A percentile compares a stretch with the other conserved stretches of the same genome.
Evolutionary conservation across 768 basidiomycete species (phyloP).

Genomic region (Leccinum subgranulosum): DNA sequence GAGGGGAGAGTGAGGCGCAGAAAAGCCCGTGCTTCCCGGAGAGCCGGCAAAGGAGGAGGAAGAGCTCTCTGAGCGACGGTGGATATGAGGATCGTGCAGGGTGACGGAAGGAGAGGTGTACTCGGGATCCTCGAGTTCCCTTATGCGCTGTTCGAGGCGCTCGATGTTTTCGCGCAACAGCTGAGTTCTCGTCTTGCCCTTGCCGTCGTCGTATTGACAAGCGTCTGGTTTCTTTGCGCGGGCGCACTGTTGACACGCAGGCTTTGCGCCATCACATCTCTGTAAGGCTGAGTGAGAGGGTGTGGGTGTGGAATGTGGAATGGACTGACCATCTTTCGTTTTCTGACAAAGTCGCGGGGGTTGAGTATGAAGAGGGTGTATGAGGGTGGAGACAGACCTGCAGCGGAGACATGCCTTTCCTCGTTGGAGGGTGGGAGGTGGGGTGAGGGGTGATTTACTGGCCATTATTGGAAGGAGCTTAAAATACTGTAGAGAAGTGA

Average conservation of each 20-base stretch:
- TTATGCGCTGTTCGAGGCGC: constrained; percentile 66
- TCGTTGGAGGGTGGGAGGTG: constrained; percentile 50
- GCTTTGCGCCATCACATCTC: constrained; percentile 78
- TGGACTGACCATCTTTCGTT: constrained; percentile 61
- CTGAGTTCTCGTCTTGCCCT: constrained; percentile 79
- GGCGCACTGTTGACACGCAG: constrained; percentile 74
- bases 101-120: constrained; percentile 65
- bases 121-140: constrained; percentile 74
- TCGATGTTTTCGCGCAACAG: constrained; percentile 73
- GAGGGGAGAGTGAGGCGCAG: constrained; percentile 58
- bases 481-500: constrained; percentile 29
- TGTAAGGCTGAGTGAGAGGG: constrained; percentile 28
- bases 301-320: neutral
- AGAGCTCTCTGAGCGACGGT: constrained; percentile 43
- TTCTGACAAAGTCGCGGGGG: constrained; percentile 38
- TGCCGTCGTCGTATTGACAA: constrained; percentile 84
- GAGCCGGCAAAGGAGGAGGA: constrained; percentile 51
- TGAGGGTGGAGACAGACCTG: constrained; percentile 43
- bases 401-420: constrained; percentile 73
- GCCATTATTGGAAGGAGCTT: constrained; percentile 36
- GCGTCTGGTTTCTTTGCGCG: constrained; percentile 72
- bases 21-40: constrained; percentile 48
- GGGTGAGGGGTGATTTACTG: constrained; percentile 28
- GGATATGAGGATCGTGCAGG: constrained; percentile 63
- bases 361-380: constrained; percentile 11